Conservation (phyloP, 176 grass and related monocot genomes). For the Guadua angustifolia region DNA sequence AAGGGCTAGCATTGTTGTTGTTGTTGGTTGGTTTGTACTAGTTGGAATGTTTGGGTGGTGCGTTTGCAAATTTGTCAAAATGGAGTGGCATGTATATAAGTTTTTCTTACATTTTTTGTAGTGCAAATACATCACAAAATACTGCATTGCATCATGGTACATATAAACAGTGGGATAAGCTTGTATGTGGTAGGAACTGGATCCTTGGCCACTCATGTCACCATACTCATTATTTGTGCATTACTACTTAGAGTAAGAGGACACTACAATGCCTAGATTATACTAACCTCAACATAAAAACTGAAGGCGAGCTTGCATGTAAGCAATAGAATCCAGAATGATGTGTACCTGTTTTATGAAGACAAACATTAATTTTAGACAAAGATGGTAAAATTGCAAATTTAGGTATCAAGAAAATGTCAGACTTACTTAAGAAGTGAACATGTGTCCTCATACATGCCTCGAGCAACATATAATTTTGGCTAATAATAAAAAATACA, state of each 20-base stretch:
- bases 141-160: too few relatives aligned
- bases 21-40: too few relatives aligned
- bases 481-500: constrained; percentile 59
- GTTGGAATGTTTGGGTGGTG: too few relatives aligned
- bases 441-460: constrained; percentile 83
- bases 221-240: too few relatives aligned
- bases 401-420: constrained; percentile 28
- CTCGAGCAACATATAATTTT: constrained; percentile 82
- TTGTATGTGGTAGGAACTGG: too few relatives aligned
- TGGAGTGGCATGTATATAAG: too few relatives aligned
- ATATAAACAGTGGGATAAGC: too few relatives aligned
- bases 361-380: constrained; percentile 16
- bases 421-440: constrained; percentile 86
- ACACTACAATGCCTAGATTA: constrained; percentile 9
- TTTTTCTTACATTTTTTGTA: too few relatives aligned
- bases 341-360: constrained; percentile 70
- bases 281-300: constrained; percentile 94
- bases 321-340: constrained; percentile 96
- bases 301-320: constrained; percentile 96
- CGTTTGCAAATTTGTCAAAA: too few relatives aligned
- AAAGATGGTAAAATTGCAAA: constrained; percentile 9
- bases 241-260: not conserved
- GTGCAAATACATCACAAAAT: too few relatives aligned
- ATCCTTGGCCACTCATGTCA: too few relatives aligned
- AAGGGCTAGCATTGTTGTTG: too few relatives aligned